Base-by-base conservation (phyloP, 2,329 filamentous ascomycete species). In the Gaeumannomyces sp. region DNA sequence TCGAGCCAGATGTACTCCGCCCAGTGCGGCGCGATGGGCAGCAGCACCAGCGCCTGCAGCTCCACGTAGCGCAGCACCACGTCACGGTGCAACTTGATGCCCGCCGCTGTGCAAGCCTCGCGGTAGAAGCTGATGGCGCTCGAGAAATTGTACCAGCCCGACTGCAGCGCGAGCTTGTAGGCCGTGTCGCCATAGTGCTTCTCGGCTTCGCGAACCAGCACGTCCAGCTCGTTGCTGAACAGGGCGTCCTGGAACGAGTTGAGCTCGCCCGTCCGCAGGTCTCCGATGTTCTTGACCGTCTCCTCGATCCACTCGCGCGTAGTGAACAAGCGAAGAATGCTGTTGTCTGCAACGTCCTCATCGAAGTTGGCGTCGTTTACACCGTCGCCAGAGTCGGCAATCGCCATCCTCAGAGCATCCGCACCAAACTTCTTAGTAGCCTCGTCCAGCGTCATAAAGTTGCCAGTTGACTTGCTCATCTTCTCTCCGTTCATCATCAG, bases 351-450 rank as follows among this genome's bases (percentile, higher is more conserved):
- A 56, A 97, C 93, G 64, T 90, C 87, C 80, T 99, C 95, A 73
- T 97, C 95, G 69, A 99, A 96, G 81, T 99, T 99, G 71, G 94
- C 93, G 76, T 99, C 95, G 68, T 92, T 90, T 67, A 97, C 93
- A 68, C 91, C 92, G 73, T 99, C 95, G 71, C 95, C 95, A 16
- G 93, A 93, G 76, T 99, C 95, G 25, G 94, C 94, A 68, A 99
- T 87, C 4, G 93, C 93, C 71, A 98, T 90, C 74, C 94, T 87
- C n/a, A 73, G 72, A 4, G 95, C 95, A 75, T 98, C 95, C 11
- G 95, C 94, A 72, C 95, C 95, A 72, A 95, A 99, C 77, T 99
- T 99, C 71, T 88, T 85, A 19, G 94, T 89, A 35, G 93, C 85
- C 68, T 97, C 91, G 64, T 88, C 85, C 63, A 98, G 82, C 14